Evolutionary conservation across 257 asterid species (phyloP).

Genomic region (Solanum megistacrolobum): DNA sequence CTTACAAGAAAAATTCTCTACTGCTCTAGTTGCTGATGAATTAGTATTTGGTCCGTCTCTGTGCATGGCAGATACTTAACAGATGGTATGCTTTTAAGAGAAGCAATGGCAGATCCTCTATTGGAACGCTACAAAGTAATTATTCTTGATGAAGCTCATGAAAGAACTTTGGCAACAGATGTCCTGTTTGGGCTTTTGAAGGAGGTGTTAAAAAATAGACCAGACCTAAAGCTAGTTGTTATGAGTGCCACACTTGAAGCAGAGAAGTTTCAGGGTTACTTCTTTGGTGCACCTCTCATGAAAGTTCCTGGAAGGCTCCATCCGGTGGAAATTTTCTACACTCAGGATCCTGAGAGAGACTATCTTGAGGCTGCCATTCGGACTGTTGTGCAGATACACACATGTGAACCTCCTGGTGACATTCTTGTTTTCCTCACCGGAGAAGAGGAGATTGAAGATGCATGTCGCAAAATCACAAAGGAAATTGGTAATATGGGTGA

Average conservation of each 20-base stretch:
- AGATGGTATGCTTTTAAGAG: conserved; percentile 99
- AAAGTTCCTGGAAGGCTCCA: conserved; percentile 98
- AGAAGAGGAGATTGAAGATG: conserved; percentile 99
- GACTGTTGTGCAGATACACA: conserved; percentile 88
- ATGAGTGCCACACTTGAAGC: conserved; percentile 99
- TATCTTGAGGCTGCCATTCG: conserved; percentile 93
- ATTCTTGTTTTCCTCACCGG: conserved; percentile 95
- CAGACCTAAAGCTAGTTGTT: conserved; percentile 80
- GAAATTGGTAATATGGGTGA: conserved; percentile 79
- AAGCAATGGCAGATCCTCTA: conserved; percentile 97
- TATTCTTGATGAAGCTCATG: conserved; percentile 97
- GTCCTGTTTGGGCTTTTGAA: conserved; percentile 91
- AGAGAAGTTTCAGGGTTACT: conserved; percentile 90
- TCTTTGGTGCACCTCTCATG: conserved; percentile 83
- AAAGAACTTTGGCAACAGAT: conserved; percentile 93
- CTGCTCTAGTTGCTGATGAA: not conserved
- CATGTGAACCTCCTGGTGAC: conserved; percentile 82
- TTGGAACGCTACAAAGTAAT: conserved; percentile 91
- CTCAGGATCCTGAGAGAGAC: conserved; percentile 93
- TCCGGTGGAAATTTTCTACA: conserved; percentile 87
- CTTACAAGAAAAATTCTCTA: not conserved
- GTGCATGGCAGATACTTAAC: conserved; percentile 60
- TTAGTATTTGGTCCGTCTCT: not conserved
- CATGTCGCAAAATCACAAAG: conserved; percentile 70
- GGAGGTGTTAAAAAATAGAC: conserved; percentile 78